These are phyloP conservation scores for Aegilops umbellulata DNA, from an alignment of 176 grass and related monocot genomes.

Conservation along the genomic window DNA sequence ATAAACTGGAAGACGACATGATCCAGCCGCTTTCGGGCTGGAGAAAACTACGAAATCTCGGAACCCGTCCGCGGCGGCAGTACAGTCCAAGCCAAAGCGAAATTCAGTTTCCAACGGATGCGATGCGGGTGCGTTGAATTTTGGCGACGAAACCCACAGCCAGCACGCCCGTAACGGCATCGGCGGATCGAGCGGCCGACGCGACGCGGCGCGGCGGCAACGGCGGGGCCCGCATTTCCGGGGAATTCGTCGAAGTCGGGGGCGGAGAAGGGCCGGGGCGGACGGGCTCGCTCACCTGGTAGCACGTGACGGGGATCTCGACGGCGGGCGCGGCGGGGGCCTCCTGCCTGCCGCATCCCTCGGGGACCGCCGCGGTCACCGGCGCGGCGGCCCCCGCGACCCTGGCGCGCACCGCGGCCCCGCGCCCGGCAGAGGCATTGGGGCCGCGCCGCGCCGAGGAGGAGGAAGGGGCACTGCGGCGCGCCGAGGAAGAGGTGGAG, in stretches of 20 bases:
- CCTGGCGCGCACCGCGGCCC: constrained; percentile 28
- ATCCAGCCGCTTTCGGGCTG: not conserved
- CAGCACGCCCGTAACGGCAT: not conserved
- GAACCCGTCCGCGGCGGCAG: not conserved
- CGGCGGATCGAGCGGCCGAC: constrained; percentile 4
- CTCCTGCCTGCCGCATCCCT: constrained; percentile 32
- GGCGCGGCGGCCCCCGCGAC: constrained; percentile 30
- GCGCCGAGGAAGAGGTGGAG: constrained; percentile 23
- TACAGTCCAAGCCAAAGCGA: not conserved
- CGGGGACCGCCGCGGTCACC: constrained; percentile 36
- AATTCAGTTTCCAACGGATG: not conserved
- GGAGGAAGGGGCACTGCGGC: constrained; percentile 1
- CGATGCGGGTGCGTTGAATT: not conserved
- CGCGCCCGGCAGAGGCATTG: constrained; percentile 33
- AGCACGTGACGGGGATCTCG: constrained; percentile 95
- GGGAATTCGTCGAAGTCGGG: constrained; percentile 14
- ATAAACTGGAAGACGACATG: not conserved
- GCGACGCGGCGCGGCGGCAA: not conserved
- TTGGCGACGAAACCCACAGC: not conserved
- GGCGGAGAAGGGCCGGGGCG: not conserved
- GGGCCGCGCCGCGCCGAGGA: constrained; percentile 29
- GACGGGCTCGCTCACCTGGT: constrained; percentile 65
- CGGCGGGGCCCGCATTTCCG: not conserved
- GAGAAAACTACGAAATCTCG: not conserved
- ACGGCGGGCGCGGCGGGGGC: constrained; percentile 31